Conservation (phyloP, 1,139 yeast species). For the Sugiyamaella grinbergsii region DNA sequence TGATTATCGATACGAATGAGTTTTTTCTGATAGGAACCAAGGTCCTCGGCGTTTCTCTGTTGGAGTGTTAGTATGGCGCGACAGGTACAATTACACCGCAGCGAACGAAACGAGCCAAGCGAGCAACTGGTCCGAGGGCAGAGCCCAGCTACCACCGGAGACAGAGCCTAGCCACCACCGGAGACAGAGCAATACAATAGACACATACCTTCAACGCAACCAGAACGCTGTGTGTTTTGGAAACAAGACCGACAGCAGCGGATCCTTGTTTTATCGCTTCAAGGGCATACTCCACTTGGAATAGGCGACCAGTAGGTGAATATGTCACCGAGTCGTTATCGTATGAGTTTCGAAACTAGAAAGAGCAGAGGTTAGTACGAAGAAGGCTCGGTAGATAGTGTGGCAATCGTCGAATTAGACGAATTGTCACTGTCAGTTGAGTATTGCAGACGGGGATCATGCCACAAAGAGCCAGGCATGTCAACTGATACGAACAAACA, state of each 20-base stretch:
- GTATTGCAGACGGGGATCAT: too few relatives aligned
- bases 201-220: conserved; percentile 71
- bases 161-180: not conserved
- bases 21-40: conserved; percentile 95
- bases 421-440: too few relatives aligned
- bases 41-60: conserved; percentile 87
- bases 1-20: conserved; percentile 89
- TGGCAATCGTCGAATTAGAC: not conserved
- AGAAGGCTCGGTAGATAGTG: not conserved
- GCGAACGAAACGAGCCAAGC: not conserved
- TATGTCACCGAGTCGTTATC: conserved; percentile 97
- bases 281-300: conserved; percentile 92
- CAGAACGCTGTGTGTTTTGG: conserved; percentile 82
- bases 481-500: too few relatives aligned
- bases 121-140: too few relatives aligned
- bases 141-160: too few relatives aligned
- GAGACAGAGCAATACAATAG: not conserved
- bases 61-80: not conserved
- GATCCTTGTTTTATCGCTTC: conserved; percentile 98
- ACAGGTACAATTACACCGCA: too few relatives aligned
- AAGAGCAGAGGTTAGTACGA: not conserved
- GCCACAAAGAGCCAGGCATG: too few relatives aligned
- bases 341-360: conserved; percentile 90
- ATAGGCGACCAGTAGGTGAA: conserved; percentile 95
- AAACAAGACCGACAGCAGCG: conserved; percentile 92